phyloP scores from a whole-genome alignment of 345 rosid genomes.

The Ceriops zippeliana region DNA sequence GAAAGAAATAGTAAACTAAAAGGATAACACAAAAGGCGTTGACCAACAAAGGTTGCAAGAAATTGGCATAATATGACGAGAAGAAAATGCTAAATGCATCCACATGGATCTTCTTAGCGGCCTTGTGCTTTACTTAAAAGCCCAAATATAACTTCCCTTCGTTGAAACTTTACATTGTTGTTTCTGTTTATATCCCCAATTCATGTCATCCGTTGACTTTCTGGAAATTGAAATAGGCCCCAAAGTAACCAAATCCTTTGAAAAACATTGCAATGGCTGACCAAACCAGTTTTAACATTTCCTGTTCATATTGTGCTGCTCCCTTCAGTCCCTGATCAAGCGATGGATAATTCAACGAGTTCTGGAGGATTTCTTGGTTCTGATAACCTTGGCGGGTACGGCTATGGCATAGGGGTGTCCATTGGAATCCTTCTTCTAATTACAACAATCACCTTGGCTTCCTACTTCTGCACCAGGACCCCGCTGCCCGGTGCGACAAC shows the following conservation, averaged over 20 bases:
- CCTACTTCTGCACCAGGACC: conserved; percentile 40
- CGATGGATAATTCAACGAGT: conserved; percentile 22
- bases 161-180: not conserved
- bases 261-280: conserved; percentile 34
- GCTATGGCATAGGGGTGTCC: conserved; percentile 44
- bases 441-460: conserved; percentile 37
- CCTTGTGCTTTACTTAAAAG: conserved; percentile 14
- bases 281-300: conserved; percentile 12
- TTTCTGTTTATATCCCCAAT: not conserved
- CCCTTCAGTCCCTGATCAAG: not conserved
- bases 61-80: not conserved
- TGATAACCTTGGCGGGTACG: conserved; percentile 32
- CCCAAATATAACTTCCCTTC: conserved; percentile 9
- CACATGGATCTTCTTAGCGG: conserved; percentile 16
- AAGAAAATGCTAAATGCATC: not conserved
- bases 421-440: conserved; percentile 42
- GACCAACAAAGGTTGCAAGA: conserved; percentile 16
- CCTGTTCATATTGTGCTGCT: not conserved
- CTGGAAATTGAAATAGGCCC: not conserved
- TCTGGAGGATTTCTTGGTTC: conserved; percentile 18
- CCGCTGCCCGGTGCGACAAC: not conserved
- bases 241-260: conserved; percentile 14
- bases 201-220: conserved; percentile 46
- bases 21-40: conserved; percentile 12
- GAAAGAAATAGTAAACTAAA: not conserved